A percentile compares a stretch with the other conserved stretches of the same genome.
Conservation (phyloP, 768 basidiomycete species). For the Leucocoprinus leucothites region DNA sequence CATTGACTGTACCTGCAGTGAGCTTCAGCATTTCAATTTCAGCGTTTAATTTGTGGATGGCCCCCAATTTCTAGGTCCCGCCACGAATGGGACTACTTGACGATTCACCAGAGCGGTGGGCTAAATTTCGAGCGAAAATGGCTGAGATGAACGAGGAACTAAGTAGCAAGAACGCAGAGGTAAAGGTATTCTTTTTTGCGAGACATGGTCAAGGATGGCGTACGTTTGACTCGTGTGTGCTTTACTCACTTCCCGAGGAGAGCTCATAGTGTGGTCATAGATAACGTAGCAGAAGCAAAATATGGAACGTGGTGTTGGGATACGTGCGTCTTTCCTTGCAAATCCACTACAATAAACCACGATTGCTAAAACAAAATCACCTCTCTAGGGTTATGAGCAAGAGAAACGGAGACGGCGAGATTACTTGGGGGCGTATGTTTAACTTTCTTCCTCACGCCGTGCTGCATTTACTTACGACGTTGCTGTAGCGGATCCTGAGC, state of each 20-base stretch:
- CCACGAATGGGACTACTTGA: conserved; percentile 62
- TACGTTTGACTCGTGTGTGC: conserved; percentile 29
- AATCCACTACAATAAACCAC: neutral
- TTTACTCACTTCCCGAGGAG: neutral
- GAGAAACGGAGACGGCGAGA: conserved; percentile 58
- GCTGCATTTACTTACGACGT: neutral
- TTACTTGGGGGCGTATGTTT: conserved; percentile 74
- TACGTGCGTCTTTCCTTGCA: conserved; percentile 37
- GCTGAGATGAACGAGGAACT: conserved; percentile 40
- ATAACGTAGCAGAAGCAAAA: conserved; percentile 62
- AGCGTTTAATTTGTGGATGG: neutral
- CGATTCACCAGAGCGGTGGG: conserved; percentile 46
- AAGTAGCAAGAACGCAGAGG: conserved; percentile 22
- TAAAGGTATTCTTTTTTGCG: conserved; percentile 65
- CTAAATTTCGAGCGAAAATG: conserved; percentile 37
- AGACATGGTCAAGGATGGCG: conserved; percentile 76
- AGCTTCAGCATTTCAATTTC: neutral
- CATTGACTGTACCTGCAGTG: conserved; percentile 6
- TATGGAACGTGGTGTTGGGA: conserved; percentile 63
- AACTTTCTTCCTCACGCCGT: neutral
- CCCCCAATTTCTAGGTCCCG: conserved; percentile 38
- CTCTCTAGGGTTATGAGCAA: conserved; percentile 57
- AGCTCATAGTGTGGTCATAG: conserved; percentile 27
- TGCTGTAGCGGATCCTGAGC: conserved; percentile 56
- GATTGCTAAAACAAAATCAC: neutral